Percentiles rank a stretch among this genome's conserved stretches.
Conservation (phyloP, 129 eudicot genomes). For the Lactuca sativa region DNA sequence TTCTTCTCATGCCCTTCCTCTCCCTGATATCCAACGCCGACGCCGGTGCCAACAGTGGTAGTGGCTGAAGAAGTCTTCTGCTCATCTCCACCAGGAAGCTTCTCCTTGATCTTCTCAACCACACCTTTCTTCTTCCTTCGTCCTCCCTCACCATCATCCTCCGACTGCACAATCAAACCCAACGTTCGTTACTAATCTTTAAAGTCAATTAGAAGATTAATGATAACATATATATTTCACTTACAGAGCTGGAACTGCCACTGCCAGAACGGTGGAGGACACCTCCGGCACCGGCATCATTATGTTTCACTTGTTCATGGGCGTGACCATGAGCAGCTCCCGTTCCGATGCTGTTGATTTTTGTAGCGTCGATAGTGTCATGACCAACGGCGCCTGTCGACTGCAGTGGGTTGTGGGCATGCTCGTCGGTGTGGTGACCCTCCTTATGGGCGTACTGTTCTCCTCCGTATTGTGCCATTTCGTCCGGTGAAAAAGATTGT, state of each 20-base stretch:
- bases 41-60: constrained; percentile 5
- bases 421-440: constrained; percentile 11
- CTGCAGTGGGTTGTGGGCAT: constrained; percentile 29
- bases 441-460: constrained; percentile 20
- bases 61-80: constrained; percentile 5
- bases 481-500: background rate
- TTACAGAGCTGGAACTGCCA: constrained; percentile 64
- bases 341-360: background rate
- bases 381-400: constrained; percentile 11
- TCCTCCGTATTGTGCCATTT: constrained; percentile 38
- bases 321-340: constrained; percentile 28
- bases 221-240: background rate
- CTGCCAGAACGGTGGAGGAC: constrained; percentile 62
- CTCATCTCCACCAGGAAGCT: constrained; percentile 43
- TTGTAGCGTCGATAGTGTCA: constrained; percentile 10
- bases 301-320: constrained; percentile 25
- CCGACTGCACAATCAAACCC: constrained; percentile 46
- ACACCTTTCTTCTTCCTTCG: constrained; percentile 69
- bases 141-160: constrained; percentile 72
- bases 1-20: constrained; percentile 61
- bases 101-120: constrained; percentile 66
- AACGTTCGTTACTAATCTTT: background rate
- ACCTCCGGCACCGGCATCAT: constrained; percentile 22
- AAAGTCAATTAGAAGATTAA: background rate
- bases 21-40: constrained; percentile 33